Evolutionary conservation across 371 early-diverging fungal species (phyloP), one percentile per base, ranked within the genome.

Genomic region (Mortierella sp.): DNA sequence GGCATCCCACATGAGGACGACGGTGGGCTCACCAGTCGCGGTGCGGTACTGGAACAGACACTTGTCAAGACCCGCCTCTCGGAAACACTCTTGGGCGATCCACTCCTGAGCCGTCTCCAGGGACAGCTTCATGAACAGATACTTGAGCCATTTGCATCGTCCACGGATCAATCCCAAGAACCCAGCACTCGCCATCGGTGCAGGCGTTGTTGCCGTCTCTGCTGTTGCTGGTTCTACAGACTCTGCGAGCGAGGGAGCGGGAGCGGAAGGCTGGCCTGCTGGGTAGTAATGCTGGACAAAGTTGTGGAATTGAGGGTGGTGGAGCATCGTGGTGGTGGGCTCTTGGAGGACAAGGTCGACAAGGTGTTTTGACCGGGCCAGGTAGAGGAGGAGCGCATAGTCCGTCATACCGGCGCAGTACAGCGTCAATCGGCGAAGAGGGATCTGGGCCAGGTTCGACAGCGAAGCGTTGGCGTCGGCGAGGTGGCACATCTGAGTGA

Each of bases 21-120:
- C 79, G 22, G 84, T 79, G 5, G 84, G 84, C 1, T 72, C 71
- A 14, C 79, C 84, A 2, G 82, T 71, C 3, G 84, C 76, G 1
- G 79, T 76, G 6, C 76, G 72, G 44, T 83, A 83, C 58, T 83
- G 84, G 34, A 67, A 83, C 9, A 83, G 68, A 40, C 84, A 83
- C 55, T 70, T 78, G 65, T 78, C 79, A 5, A 83, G 52, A 11
- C 76, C 76, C 0, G 72, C 68, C 37, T 75, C 64, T 47, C 75
- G 68, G 72, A 83, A 83, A 39, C 79, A 72, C 16, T 79, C 76
- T 50, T 83, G 79, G 0, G 73, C 69, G 14, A 83, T 75, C 84
- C 84, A 83, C 65, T 83, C 84, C 53, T 83, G 84, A 0, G 84
- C 84, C 7, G 79, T 83, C 67, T 83, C 84, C 41, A 83, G 64